Evolutionary conservation across 106 monocot genomes (phyloP).

Genomic region (Vanilla planifolia): DNA sequence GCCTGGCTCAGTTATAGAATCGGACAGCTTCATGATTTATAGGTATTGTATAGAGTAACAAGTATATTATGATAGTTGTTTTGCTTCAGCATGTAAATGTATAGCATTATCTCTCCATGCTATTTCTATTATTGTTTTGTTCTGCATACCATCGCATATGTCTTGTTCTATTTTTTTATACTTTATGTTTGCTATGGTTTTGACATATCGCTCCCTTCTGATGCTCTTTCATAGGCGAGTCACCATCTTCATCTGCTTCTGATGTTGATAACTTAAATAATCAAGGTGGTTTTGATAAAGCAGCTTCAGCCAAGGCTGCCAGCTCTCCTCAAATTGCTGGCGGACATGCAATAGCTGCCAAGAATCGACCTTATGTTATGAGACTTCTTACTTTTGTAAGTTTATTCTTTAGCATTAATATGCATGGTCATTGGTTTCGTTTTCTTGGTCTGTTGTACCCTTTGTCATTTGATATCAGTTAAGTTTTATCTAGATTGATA

Average conservation of each 20-base stretch:
- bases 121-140: no score
- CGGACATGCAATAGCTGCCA: constrained; percentile 20
- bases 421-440: not conserved
- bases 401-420: constrained; percentile 3
- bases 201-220: not conserved
- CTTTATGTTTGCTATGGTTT: not conserved
- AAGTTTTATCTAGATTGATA: no score
- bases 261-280: constrained; percentile 94
- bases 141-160: no score
- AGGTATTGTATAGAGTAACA: no score
- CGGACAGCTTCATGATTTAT: no score
- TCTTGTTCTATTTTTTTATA: not conserved
- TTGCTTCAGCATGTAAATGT: no score
- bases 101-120: no score
- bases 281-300: constrained; percentile 45
- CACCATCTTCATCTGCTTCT: constrained; percentile 96
- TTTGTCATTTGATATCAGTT: not conserved
- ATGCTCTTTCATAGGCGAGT: constrained; percentile 69
- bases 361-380: constrained; percentile 19
- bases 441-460: not conserved
- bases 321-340: constrained; percentile 59
- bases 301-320: constrained; percentile 38
- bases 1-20: no score
- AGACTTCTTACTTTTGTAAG: constrained; percentile 24
- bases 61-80: no score